Percentiles rank a stretch among this genome's conserved stretches.
Conservation (phyloP, 2,329 filamentous ascomycete species). For the Penicillium psychrosexuale region DNA sequence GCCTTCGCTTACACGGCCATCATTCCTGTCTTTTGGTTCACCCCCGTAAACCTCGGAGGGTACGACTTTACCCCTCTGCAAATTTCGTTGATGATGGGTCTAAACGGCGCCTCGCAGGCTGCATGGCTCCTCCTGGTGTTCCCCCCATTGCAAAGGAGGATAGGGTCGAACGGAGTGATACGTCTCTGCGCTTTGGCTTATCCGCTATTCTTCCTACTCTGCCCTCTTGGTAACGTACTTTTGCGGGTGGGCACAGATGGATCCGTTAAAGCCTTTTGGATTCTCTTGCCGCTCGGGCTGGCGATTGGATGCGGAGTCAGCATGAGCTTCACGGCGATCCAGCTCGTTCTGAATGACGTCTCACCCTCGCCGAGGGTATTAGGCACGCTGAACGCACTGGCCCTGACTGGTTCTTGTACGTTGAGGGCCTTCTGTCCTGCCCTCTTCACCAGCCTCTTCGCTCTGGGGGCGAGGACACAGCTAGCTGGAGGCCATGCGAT, state of each 20-base stretch:
- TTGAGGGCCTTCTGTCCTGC: conserved; percentile 66
- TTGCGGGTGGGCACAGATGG: conserved; percentile 42
- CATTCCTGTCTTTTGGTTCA: conserved; percentile 66
- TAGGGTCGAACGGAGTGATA: conserved; percentile 66
- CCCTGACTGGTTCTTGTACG: conserved; percentile 59
- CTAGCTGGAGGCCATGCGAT: conserved; percentile 63
- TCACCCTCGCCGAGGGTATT: conserved; percentile 62
- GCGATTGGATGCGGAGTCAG: conserved; percentile 60
- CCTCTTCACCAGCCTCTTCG: conserved; percentile 64
- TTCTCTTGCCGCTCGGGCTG: conserved; percentile 45
- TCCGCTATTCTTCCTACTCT: conserved; percentile 60
- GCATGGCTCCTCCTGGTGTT: conserved; percentile 70
- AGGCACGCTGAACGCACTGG: conserved; percentile 68
- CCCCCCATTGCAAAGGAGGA: conserved; percentile 61
- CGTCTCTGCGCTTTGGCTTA: conserved; percentile 57
- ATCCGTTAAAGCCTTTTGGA: conserved; percentile 57
- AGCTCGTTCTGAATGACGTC: conserved; percentile 72
- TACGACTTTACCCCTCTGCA: conserved; percentile 59
- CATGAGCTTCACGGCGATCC: conserved; percentile 68
- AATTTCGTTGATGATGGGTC: conserved; percentile 65
- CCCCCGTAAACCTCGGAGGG: conserved; percentile 60
- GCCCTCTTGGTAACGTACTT: conserved; percentile 57
- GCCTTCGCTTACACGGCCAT: conserved; percentile 71
- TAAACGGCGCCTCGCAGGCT: conserved; percentile 65
- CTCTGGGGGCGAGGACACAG: conserved; percentile 61